Evolutionary conservation across 129 eudicot genomes (phyloP), one percentile per base, ranked within the genome.

Genomic region (Escallonia herrerae): DNA sequence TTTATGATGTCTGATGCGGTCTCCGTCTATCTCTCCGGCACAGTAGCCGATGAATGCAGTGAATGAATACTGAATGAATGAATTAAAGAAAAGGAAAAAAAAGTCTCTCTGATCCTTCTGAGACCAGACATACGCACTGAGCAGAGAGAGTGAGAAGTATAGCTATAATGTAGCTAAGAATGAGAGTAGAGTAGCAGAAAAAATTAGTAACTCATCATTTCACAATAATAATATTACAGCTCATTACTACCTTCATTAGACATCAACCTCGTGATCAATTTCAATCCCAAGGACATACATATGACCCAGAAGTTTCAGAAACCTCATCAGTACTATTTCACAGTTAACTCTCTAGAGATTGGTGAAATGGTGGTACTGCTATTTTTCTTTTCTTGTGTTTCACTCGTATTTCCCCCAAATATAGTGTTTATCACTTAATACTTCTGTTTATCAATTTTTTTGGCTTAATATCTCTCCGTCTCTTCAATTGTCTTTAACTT

Each of bases 11-110:
- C 51, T 75, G 73, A n/a, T 56, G 65, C 14, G 67, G 73, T 51
- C 74, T 82, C 84, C 84, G 86, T 73, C 64, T 66, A 66, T 80
- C 56, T 67, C 94, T 89, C 90, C 94, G 90, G 94, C 96, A 89
- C 96, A 80, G 82, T 89, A 83, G 90, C 87, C 96, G 81, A 89
- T 72, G 88, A 74, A 58, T 66, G 75, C 62, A 80, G 83, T 80
- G 72, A 85, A 80, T 53, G 54, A 49, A 22, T 22, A 22, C 9
- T 49, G 54, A 49, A 49, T 84, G 91, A 77, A 65, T 76, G 74
- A 73, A 78, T 64, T 55, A 43, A 78, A 80, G 76, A 72, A 72
- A 48, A 69, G 77, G 47, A 70, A 52, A 74, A 54, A 63, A 43
- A 60, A 11, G 22, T 40, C 11, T 9, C 37, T 14, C 64, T 49